Evolutionary conservation across 116 monocot genomes (phyloP), one percentile per base, ranked within the genome.

Genomic region (Papilionanthe hybrid): DNA sequence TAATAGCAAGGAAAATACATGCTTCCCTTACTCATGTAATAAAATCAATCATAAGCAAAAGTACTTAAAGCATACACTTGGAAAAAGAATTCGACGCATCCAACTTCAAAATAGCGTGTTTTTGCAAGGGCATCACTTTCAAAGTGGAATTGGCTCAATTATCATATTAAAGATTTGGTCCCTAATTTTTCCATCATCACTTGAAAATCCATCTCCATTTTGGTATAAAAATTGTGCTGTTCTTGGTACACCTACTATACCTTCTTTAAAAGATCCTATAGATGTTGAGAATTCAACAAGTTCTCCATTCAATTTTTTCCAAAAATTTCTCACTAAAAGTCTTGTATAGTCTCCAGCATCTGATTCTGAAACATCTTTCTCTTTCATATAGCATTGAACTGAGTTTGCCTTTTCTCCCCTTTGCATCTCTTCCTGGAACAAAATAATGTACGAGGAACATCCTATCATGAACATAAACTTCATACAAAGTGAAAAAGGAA

Each of bases 121-220:
- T 32, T 32, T 32, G 32, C 32, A 53, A 15, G 18, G 53, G 18
- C 15, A 2, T 53, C 2, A 53, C 37, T 41, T 19, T 53, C 30
- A 79, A 55, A 73, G 43, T 78, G 53, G 17, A 69, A 87, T 41
- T 10, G 84, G 88, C 43, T 83, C 72, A 76, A 89, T 56, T 25
- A 88, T 22, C 22, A 88, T 11, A 25, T 66, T 79, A 7, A 27
- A 72, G 8, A 89, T 53, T 63, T 41, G 56, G 72, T 81, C 69
- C 41, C 48, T 66, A 13, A n/a, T 86, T 18, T 32, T 32, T 32
- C 32, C 32, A 32, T 82, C 78, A 42, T 25, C 1, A 15, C 57
- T 60, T 15, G 76, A 79, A 78, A 79, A 55, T 79, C 89, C 89
- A 77, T 89, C 89, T 27, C 81, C 84, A 77, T 78, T 3, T 42